Evolutionary conservation across 371 early-diverging fungal species (phyloP).

Genomic region (Mortierella sp.): DNA sequence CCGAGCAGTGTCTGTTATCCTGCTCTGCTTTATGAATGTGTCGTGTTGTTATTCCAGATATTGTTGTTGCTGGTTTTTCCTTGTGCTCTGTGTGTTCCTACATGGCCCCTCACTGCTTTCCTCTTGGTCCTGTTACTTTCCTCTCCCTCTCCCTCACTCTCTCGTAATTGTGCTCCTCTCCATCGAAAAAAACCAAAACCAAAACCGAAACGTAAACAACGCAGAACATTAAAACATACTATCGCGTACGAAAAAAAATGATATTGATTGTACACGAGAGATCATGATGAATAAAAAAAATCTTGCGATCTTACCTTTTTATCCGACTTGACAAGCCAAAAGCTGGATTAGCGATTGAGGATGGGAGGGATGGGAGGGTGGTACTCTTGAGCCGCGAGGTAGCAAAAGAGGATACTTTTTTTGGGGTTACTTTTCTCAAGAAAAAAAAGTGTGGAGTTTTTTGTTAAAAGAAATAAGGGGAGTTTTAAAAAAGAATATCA

Average conservation of each 20-base stretch:
- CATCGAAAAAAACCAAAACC: not conserved
- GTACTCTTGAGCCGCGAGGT: constrained; percentile 17
- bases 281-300: constrained; percentile 1
- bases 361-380: not conserved
- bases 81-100: not conserved
- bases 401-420: constrained; percentile 22
- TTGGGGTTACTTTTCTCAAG: constrained; percentile 13
- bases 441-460: constrained; percentile 17
- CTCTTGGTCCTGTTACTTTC: not conserved
- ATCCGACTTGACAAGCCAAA: constrained; percentile 59
- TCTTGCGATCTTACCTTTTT: constrained; percentile 42
- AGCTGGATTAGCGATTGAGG: constrained; percentile 23
- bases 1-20: not conserved
- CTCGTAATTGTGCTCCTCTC: not conserved
- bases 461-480: not conserved
- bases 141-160: not conserved
- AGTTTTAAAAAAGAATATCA: constrained; percentile 8
- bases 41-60: not conserved
- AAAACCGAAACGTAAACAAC: not conserved
- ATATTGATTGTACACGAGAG: not conserved
- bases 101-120: not conserved
- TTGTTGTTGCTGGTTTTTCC: not conserved
- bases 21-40: not conserved
- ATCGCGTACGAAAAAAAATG: not conserved
- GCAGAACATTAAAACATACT: not conserved